Conservation (phyloP, 2,329 filamentous ascomycete species). For the Alternaria novae-zelandiae region DNA sequence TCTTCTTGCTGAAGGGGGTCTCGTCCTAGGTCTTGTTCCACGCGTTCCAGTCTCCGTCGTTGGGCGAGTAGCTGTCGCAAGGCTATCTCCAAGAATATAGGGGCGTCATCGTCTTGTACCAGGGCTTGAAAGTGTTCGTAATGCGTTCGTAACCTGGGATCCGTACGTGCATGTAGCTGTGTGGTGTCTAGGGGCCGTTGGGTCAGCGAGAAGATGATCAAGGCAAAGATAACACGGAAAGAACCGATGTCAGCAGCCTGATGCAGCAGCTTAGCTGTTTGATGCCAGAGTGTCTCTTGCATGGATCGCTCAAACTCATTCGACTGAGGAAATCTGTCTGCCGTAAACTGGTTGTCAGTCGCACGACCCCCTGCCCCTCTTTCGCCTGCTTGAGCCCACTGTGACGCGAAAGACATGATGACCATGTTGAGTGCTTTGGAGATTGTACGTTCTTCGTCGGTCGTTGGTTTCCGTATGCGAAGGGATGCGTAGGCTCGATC, state of each 20-base stretch:
- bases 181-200: slow-evolving; percentile 45
- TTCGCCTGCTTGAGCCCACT: slow-evolving; percentile 50
- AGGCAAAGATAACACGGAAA: slow-evolving; percentile 52
- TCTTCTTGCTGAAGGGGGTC: slow-evolving; percentile 40
- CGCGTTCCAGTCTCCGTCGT: slow-evolving; percentile 6
- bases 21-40: slow-evolving; percentile 10
- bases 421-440: slow-evolving; percentile 55
- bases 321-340: slow-evolving; percentile 1
- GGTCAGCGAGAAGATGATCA: slow-evolving; percentile 53
- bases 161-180: background rate
- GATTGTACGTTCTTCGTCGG: slow-evolving; percentile 49
- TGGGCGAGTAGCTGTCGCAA: slow-evolving; percentile 11
- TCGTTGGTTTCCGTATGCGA: slow-evolving; percentile 48
- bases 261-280: slow-evolving; percentile 48
- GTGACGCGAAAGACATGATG: slow-evolving; percentile 61
- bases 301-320: slow-evolving; percentile 45
- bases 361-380: slow-evolving; percentile 17
- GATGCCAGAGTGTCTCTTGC: slow-evolving; percentile 50
- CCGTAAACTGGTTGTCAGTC: slow-evolving; percentile 25
- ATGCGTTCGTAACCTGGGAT: background rate
- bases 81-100: slow-evolving; percentile 8
- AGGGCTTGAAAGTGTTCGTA: slow-evolving; percentile 9
- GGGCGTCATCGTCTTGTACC: slow-evolving; percentile 11
- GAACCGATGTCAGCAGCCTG: slow-evolving; percentile 48
- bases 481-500: slow-evolving; percentile 43